These are phyloP conservation scores for Mucor sp. DNA, from an alignment of 371 early-diverging fungal genomes.

Conservation along the genomic window DNA sequence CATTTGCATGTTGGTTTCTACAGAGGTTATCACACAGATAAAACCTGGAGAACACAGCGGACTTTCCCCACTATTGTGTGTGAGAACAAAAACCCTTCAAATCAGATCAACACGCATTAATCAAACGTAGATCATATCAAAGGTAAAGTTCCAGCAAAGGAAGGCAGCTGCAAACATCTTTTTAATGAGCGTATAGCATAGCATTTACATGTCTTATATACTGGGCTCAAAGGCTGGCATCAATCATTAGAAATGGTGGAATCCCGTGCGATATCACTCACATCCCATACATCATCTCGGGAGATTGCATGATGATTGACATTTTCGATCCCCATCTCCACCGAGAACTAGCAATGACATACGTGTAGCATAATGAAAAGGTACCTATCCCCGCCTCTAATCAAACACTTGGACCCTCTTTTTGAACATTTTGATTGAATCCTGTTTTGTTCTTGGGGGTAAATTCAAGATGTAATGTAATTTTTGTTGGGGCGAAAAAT, in stretches of 20 bases:
- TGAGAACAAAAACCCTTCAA: not conserved
- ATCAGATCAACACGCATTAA: not conserved
- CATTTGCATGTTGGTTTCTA: not conserved
- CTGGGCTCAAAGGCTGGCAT: not conserved
- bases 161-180: not conserved
- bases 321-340: not conserved
- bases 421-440: not conserved
- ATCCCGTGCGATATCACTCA: not conserved
- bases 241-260: not conserved
- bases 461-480: not conserved
- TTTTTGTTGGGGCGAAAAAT: slow-evolving; percentile 3
- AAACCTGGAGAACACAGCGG: not conserved
- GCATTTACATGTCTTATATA: not conserved
- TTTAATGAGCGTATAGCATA: not conserved
- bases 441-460: slow-evolving; percentile 3
- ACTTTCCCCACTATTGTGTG: not conserved
- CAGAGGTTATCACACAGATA: not conserved
- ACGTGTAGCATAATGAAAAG: not conserved
- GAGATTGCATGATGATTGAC: not conserved
- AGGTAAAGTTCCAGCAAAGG: not conserved
- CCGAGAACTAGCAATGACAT: not conserved
- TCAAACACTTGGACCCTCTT: not conserved
- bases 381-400: not conserved
- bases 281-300: not conserved
- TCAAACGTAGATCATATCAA: not conserved